Percentiles rank a stretch among this genome's conserved stretches.
Evolutionary conservation across 1,139 yeast species (phyloP).

Genomic region (Yamadazyma oceani): DNA sequence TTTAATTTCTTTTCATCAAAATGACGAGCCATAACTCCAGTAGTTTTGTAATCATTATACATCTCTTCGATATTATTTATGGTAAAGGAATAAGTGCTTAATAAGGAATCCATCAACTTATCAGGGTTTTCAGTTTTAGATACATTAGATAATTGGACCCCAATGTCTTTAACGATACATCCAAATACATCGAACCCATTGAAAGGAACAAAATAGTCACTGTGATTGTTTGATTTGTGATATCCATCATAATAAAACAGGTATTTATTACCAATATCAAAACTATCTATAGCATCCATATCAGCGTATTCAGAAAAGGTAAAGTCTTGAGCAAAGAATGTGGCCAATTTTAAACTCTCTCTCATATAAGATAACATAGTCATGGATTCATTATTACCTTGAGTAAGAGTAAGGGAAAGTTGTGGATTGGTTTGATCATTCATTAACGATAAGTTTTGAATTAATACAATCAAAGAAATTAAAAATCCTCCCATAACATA

Average conservation of each 20-base stretch:
- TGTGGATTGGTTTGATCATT: constrained; percentile 12
- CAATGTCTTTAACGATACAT: constrained; percentile 50
- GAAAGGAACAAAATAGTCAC: constrained; percentile 32
- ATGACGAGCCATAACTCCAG: constrained; percentile 15
- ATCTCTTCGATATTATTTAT: constrained; percentile 16
- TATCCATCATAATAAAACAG: constrained; percentile 50
- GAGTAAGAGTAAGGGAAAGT: constrained; percentile 10
- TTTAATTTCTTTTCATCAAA: constrained; percentile 14
- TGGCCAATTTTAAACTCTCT: constrained; percentile 51
- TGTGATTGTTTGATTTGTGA: constrained; percentile 34
- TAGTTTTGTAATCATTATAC: constrained; percentile 16
- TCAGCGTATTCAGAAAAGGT: constrained; percentile 31
- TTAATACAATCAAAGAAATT: constrained; percentile 11
- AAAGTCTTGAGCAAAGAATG: constrained; percentile 58
- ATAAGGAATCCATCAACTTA: constrained; percentile 43
- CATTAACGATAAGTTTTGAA: constrained; percentile 11
- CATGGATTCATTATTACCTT: constrained; percentile 15
- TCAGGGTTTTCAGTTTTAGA: constrained; percentile 37
- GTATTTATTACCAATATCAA: constrained; percentile 41
- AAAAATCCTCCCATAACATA: constrained; percentile 8
- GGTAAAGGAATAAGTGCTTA: constrained; percentile 30
- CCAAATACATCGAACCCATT: constrained; percentile 49
- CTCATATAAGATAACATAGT: constrained; percentile 24
- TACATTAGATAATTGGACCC: constrained; percentile 44
- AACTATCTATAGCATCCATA: constrained; percentile 41